Percentiles rank a stretch among this genome's conserved stretches.
These are phyloP conservation scores for Leptographium procerum DNA, from an alignment of 2,329 filamentous ascomycete genomes.

Conservation along the genomic window DNA sequence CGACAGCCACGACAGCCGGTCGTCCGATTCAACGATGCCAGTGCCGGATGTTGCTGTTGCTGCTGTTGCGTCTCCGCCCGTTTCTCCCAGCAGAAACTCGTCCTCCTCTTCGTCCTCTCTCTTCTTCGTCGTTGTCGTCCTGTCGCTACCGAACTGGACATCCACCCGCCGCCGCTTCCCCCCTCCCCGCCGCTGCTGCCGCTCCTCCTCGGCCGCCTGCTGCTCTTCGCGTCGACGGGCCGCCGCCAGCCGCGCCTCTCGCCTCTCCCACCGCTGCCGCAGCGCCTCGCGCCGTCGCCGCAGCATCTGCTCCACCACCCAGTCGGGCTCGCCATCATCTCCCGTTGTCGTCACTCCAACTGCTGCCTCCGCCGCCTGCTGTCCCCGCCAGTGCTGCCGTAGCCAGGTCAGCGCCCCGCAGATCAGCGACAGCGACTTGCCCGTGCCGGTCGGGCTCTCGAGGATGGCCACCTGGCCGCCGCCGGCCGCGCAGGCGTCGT, in stretches of 20 bases:
- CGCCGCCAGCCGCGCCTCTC: slow-evolving; percentile 56
- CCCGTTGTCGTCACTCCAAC: slow-evolving; percentile 25
- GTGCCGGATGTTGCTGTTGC: slow-evolving; percentile 9
- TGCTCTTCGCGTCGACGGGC: slow-evolving; percentile 4
- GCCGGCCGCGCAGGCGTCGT: slow-evolving; percentile 59
- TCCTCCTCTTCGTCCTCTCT: slow-evolving; percentile 40
- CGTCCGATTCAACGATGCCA: slow-evolving; percentile 21
- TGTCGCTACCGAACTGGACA: slow-evolving; percentile 15
- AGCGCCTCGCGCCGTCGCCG: slow-evolving; percentile 57
- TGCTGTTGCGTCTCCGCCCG: slow-evolving; percentile 5
- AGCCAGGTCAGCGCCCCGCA: slow-evolving; percentile 86
- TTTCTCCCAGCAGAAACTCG: slow-evolving; percentile 59
- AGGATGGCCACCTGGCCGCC: slow-evolving; percentile 75
- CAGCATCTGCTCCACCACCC: slow-evolving; percentile 71
- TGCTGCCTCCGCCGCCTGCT: slow-evolving; percentile 13
- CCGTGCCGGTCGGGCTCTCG: slow-evolving; percentile 85
- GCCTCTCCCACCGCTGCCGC: slow-evolving; percentile 53
- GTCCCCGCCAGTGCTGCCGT: slow-evolving; percentile 60
- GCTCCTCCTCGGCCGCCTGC: slow-evolving; percentile 39
- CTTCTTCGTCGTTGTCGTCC: slow-evolving; percentile 32
- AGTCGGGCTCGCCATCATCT: slow-evolving; percentile 61
- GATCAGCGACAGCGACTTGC: slow-evolving; percentile 85
- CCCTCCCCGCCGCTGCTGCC: slow-evolving; percentile 22
- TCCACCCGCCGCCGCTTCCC: slow-evolving; percentile 28
- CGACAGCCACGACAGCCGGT: slow-evolving; percentile 47